phyloP scores from a whole-genome alignment of 495 filamentous ascomycete genomes.

The Hypoxylon trugodes region DNA sequence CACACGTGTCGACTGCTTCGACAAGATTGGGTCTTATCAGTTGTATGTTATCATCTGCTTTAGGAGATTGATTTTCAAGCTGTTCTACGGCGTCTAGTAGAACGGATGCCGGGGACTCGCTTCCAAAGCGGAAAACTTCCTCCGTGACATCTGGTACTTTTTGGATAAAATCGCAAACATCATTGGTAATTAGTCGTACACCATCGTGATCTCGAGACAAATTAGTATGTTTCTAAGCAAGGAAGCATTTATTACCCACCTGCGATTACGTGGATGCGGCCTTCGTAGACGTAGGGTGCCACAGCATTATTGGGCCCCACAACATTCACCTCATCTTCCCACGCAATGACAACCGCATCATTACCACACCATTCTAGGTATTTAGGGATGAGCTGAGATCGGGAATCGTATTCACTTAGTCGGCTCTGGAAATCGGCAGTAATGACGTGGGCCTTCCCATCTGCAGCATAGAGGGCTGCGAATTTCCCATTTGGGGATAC shows the following conservation, averaged over 20 bases:
- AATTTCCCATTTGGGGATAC: conserved; percentile 92
- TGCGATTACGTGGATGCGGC: conserved; percentile 85
- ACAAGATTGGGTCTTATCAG: conserved; percentile 85
- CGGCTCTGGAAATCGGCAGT: conserved; percentile 93
- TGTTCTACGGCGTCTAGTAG: conserved; percentile 92
- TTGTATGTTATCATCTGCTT: conserved; percentile 97
- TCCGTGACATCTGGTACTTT: conserved; percentile 89
- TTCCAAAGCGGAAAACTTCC: conserved; percentile 87
- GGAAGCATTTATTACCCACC: conserved; percentile 58
- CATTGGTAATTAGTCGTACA: conserved; percentile 84
- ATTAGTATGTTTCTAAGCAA: conserved; percentile 67
- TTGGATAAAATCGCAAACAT: conserved; percentile 93
- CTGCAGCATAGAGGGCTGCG: conserved; percentile 82
- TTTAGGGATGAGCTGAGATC: conserved; percentile 83
- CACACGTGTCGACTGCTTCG: conserved; percentile 91
- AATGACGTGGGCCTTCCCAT: conserved; percentile 91
- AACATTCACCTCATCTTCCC: conserved; percentile 98
- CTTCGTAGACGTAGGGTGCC: conserved; percentile 88
- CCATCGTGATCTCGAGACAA: conserved; percentile 84
- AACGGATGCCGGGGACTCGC: conserved; percentile 86
- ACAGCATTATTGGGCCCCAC: conserved; percentile 84
- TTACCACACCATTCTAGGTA: conserved; percentile 96
- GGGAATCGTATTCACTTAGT: conserved; percentile 89
- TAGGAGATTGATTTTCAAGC: conserved; percentile 91
- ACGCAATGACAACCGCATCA: conserved; percentile 90